Conservation (phyloP, 202 grass and related monocot genomes). For the Zizania palustris region DNA sequence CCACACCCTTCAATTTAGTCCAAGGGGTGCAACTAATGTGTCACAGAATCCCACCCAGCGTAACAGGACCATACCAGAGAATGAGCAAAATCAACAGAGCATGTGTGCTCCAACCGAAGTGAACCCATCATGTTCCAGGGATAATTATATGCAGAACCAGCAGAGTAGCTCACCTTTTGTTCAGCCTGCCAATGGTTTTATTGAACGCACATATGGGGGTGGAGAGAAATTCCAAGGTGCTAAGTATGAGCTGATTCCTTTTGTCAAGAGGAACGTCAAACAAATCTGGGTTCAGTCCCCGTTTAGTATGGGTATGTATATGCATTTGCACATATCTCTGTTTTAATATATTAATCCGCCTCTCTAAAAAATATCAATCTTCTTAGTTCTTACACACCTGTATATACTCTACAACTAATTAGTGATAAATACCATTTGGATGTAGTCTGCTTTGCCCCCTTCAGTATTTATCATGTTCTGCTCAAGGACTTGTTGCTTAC, state of each 20-base stretch:
- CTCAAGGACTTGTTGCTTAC: background rate
- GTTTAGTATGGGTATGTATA: slow-evolving; percentile 69
- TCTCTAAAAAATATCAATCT: background rate
- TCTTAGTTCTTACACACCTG: background rate
- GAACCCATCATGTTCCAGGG: slow-evolving; percentile 30
- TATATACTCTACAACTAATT: background rate
- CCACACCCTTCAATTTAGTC: slow-evolving; percentile 59
- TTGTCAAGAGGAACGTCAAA: slow-evolving; percentile 65
- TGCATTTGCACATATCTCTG: slow-evolving; percentile 29
- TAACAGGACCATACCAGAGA: background rate
- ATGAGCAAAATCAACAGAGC: slow-evolving; percentile 24
- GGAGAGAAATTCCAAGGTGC: slow-evolving; percentile 50
- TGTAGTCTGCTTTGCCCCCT: background rate
- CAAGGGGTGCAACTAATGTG: slow-evolving; percentile 33
- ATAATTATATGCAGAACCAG: slow-evolving; percentile 31
- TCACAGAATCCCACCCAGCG: slow-evolving; percentile 29
- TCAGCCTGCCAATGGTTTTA: slow-evolving; percentile 42
- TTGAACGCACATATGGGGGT: slow-evolving; percentile 38
- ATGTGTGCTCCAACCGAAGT: slow-evolving; percentile 1
- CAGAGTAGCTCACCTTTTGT: slow-evolving; percentile 46
- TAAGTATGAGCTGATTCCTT: slow-evolving; percentile 55
- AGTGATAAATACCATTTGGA: background rate
- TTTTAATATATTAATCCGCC: slow-evolving; percentile 10
- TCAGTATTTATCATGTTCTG: background rate
- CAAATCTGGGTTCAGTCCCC: slow-evolving; percentile 45